Evolutionary conservation across 371 early-diverging fungal species (phyloP), one percentile per base, ranked within the genome.

Genomic region (Mucor piriformis): DNA sequence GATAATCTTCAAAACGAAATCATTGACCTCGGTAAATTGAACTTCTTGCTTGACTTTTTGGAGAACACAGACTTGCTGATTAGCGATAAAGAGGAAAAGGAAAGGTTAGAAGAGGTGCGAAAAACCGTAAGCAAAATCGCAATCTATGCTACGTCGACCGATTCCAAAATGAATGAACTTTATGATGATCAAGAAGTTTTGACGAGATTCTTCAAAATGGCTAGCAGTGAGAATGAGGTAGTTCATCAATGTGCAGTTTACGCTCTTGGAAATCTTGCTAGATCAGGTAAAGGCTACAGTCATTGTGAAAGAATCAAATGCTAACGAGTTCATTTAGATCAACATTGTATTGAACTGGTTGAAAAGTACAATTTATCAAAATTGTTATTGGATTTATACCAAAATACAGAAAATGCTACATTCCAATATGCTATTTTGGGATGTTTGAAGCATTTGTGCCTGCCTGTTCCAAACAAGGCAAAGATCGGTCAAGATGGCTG

Each of bases 381-480:
- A 42, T 63, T 68, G 1, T 66, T 88, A 21, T 57, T 84, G 6
- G 63, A 74, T 53, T 62, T 81, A 21, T 75, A 82, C 51, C 66
- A 76, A 37, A 66, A 68, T 21, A 79, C 83, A 0, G 77, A 74
- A n/a, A 82, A 85, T 56, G 70, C 85, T 3, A 80, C 77, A 54
- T 75, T 83, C 11, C 83, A 82, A 42, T 84, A 85, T 61, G 84
- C 83, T 6, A 76, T 84, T 8, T 70, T 85, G 55, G 82, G 88
- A 15, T 76, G 83, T 8, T 68, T 88, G 8, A 82, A 83, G 37
- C 86, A 88, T 59, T 70, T 88, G 25, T 82, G 84, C 50, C 67
- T 88, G 27, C 80, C 88, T 57, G 83, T 66, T 50, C 50, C 66
- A 33, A 88, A 86, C 61, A 82, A 80, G 61, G 56, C 66, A 0